Evolutionary conservation across 768 basidiomycete genomes (phyloP).

Genomic region (Termitomyces sp.): DNA sequence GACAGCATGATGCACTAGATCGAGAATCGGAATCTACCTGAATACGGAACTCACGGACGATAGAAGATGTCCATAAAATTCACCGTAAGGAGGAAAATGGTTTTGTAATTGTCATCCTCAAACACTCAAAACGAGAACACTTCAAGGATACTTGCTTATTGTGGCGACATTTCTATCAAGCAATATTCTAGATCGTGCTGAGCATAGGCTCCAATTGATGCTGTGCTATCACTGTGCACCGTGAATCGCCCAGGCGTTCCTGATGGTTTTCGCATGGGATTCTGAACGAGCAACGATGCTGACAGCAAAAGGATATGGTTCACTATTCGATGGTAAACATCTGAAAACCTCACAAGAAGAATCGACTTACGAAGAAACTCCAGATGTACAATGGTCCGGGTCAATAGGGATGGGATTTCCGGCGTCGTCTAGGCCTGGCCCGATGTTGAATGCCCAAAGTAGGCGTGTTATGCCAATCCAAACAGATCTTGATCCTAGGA

Average conservation of each 20-base stretch:
- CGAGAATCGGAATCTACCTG: too few species aligned
- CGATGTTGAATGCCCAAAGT: constrained; percentile 6
- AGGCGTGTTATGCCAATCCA: constrained; percentile 8
- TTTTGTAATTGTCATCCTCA: too few species aligned
- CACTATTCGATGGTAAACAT: not conserved
- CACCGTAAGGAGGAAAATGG: too few species aligned
- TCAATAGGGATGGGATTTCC: constrained; percentile 3
- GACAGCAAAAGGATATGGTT: constrained; percentile 3
- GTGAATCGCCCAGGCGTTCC: not conserved
- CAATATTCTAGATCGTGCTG: too few species aligned
- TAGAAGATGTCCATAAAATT: too few species aligned
- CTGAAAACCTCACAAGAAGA: not conserved
- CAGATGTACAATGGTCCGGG: constrained; percentile 1
- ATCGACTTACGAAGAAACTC: not conserved
- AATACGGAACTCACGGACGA: too few species aligned
- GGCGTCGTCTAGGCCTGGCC: not conserved
- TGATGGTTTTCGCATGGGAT: constrained; percentile 2
- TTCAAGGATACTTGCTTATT: too few species aligned
- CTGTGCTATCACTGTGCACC: not conserved
- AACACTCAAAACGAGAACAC: too few species aligned
- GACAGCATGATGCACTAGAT: too few species aligned
- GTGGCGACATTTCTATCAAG: too few species aligned
- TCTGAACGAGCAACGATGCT: constrained; percentile 1
- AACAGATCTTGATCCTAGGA: not conserved
- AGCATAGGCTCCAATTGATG: too few species aligned